Percentiles rank a stretch among this genome's conserved stretches.
Conservation (phyloP, 176 grass and related monocot genomes). For the Ensete ventricosum region DNA sequence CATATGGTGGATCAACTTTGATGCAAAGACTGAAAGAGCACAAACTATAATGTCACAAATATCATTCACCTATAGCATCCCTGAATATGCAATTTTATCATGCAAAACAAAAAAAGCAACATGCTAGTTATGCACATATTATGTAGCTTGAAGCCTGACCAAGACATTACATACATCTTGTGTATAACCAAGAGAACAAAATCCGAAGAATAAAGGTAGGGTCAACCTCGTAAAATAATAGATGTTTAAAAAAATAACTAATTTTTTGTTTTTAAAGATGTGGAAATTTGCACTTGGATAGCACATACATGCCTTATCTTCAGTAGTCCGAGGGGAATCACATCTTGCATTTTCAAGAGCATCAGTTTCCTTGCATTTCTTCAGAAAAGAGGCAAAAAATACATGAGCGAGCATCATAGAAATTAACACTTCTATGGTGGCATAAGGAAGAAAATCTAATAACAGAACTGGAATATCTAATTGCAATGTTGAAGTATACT, state of each 20-base stretch:
- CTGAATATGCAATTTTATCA: conserved; percentile 9
- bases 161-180: neutral
- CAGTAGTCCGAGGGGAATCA: neutral
- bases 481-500: neutral
- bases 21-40: neutral
- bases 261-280: neutral
- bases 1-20: neutral
- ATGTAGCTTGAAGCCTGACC: no score
- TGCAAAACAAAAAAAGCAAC: neutral
- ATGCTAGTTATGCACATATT: no score
- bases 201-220: conserved; percentile 11
- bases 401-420: neutral
- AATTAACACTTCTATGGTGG: neutral
- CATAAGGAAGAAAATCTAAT: neutral
- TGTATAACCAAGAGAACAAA: neutral
- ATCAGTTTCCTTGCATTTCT: conserved; percentile 29
- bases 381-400: conserved; percentile 20
- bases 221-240: neutral
- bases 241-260: neutral
- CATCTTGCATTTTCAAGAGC: conserved; percentile 23
- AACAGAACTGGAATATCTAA: neutral
- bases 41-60: neutral
- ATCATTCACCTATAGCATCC: neutral
- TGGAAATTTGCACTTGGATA: neutral
- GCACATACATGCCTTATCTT: conserved; percentile 35